phyloP scores from a whole-genome alignment of 23 red algal genomes.

The Gracilaria domingensis region DNA sequence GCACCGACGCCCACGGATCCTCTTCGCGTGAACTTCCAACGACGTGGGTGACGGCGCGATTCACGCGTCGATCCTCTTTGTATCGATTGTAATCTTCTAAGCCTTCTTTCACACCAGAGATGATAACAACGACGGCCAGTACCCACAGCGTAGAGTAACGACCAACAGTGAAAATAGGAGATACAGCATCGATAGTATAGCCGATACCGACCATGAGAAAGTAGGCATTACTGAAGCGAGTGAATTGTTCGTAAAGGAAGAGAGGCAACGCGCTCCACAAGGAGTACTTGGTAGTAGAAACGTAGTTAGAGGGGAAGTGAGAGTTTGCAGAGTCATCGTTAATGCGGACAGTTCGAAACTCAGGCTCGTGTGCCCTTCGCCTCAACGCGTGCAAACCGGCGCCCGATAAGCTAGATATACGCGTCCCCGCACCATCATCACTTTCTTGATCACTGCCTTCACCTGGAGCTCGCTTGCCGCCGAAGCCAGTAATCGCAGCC shows the following conservation, averaged over 20 bases:
- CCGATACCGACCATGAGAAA: constrained; percentile 88
- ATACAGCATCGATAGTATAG: constrained; percentile 67
- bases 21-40: constrained; percentile 50
- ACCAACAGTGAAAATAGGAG: constrained; percentile 79
- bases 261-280: constrained; percentile 61
- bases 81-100: constrained; percentile 87
- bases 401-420: constrained; percentile 1
- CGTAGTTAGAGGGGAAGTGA: constrained; percentile 84
- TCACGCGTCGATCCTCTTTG: constrained; percentile 82
- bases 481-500: constrained; percentile 48
- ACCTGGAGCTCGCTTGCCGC: constrained; percentile 49
- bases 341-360: constrained; percentile 49
- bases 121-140: constrained; percentile 79
- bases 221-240: constrained; percentile 85
- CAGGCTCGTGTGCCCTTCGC: constrained; percentile 11
- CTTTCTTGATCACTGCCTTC: constrained; percentile 1
- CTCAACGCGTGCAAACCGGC: constrained; percentile 28
- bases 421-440: constrained; percentile 3
- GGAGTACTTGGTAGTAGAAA: constrained; percentile 93
- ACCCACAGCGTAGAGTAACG: constrained; percentile 74
- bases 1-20: constrained; percentile 68
- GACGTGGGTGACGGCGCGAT: constrained; percentile 73
- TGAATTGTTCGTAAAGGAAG: constrained; percentile 82
- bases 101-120: constrained; percentile 82
- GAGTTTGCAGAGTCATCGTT: constrained; percentile 53